Evolutionary conservation across 306 rosid genomes (phyloP), one percentile per base, ranked within the genome.

Genomic region (Medicago arabica): DNA sequence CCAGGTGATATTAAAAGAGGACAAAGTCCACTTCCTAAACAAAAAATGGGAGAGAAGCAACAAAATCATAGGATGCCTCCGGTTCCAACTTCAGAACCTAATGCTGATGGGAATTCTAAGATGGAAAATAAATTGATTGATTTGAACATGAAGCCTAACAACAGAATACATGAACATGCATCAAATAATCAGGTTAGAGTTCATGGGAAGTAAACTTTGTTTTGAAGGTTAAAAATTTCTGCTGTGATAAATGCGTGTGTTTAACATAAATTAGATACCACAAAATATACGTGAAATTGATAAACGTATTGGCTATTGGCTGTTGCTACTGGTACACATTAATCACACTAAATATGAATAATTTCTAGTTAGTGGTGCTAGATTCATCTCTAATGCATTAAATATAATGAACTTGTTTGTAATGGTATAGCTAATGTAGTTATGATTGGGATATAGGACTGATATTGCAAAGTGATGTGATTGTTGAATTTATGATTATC

Each of bases 91-190:
- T 75, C 78, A 71, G 96, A 87, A 68, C 69, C 88, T 50, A 79
- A 86, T 78, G 88, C 83, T 58, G 92, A 84, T 80, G 91, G 93
- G 3, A 88, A 89, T 72, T 51, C 85, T 73, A 85, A 85, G 89
- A 84, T 85, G 83, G 90, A 92, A 36, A 88, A 72, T n/a, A 85
- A 95, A 77, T 83, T 95, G 96, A 87, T 95, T 72, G 99, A 95
- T 82, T 85, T 95, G 85, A 95, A 95, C 83, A 88, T 92, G 82
- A 86, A 92, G 87, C 99, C 99, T 83, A 90, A 87, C 38, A 86
- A 87, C 31, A 86, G 90, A 84, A 75, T 95, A 84, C 96, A 86
- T 14, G 99, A 87, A 70, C 99, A 90, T 7, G 86, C 91, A 40
- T 89, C 96, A 55, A 92, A 90, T 86, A 84, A 90, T 83, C 97